Evolutionary conservation across 2,329 filamentous ascomycete genomes (phyloP), one percentile per base, ranked within the genome.

Genomic region (Microcyclospora tardicrescens): DNA sequence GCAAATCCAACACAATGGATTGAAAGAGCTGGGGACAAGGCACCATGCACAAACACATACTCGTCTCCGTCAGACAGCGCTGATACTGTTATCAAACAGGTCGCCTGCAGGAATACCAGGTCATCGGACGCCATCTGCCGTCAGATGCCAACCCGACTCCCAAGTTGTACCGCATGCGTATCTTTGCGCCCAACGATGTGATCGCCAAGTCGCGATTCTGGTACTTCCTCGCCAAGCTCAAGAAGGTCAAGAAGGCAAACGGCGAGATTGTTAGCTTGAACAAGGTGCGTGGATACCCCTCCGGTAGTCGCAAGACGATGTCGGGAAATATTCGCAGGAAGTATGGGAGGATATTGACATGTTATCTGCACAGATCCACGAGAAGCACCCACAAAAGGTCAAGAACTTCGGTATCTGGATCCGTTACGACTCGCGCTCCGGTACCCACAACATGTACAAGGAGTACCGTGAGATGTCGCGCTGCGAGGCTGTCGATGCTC

Each of bases 381-480:
- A 98, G 86, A 96, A 96, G 82, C 86, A 85, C 70, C 91, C 91
- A 61, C 75, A 87, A 64, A 95, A 94, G 78, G 87, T 98, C 79
- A 98, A 98, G 86, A 98, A 95, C 84, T 96, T 98, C 68, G 91
- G 91, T 68, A 81, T 98, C 79, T 98, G 93, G 93, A 81, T 98
- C 73, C 87, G 93, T 67, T 98, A 98, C 76, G 89, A 98, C 75
- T 98, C 93, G 49, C 89, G 91, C 71, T 96, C 91, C 61, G 91
- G 91, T 61, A 98, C 91, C 61, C 91, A 98, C 86, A 98, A 98
- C 83, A 98, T 98, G 91, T 98, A 98, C 85, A 96, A 96, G 81
- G 91, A 98, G 81, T 96, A 95, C 83, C 84, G 91, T 67, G 91
- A 96, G 78, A 84, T 96, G 78, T 89, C 84, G 66, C 79, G 91